Evolutionary conservation across 202 grass and related monocot genomes (phyloP), one percentile per base, ranked within the genome.

Genomic region (Schoenoplectus tabernaemontani): DNA sequence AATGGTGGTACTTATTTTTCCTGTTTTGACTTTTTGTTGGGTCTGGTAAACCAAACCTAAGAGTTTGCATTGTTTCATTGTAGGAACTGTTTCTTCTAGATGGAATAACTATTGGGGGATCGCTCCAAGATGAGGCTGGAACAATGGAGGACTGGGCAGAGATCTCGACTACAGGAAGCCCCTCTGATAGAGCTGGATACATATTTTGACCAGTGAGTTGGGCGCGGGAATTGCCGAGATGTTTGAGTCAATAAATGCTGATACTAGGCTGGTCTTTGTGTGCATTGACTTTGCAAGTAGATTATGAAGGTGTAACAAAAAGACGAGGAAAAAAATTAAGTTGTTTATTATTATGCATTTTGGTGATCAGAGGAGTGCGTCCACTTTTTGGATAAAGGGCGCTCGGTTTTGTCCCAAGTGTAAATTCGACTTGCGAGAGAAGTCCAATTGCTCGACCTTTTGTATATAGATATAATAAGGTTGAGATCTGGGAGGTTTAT

Each of bases 1-100:
- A 8, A 74, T 51, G n/a, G 43, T 39, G 73, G 48, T 66, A 34
- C 50, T 74, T 17, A 4, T 12, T 54, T 15, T 56, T 70, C 15
- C 20, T 70, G 39, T 47, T 47, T 7, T n/a, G n/a, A n/a, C 22
- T 28, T 71, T 12, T 42, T 48, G 42, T 71, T 71, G 22, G 43
- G 4, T 71, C 11, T 48, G 9, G 4, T 72, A 48, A 72, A 56
- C 70, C 30, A 7, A 34, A 56, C 5, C 16, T 19, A 56, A 0
- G 17, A 37, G 39, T 79, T 79, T 50, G 23, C 56, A 41, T 88
- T 57, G 81, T 59, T 54, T n/a, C n/a, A n/a, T n/a, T n/a, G n/a
- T 84, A 97, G 93, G 90, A 97, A 60, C 53, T 78, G 50, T 91
- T 97, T 66, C 88, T 85, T 0, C 63, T 87, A 53, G 87, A 91